Evolutionary conservation across 331 rosid genomes (phyloP).

Genomic region (Cydonia oblonga): DNA sequence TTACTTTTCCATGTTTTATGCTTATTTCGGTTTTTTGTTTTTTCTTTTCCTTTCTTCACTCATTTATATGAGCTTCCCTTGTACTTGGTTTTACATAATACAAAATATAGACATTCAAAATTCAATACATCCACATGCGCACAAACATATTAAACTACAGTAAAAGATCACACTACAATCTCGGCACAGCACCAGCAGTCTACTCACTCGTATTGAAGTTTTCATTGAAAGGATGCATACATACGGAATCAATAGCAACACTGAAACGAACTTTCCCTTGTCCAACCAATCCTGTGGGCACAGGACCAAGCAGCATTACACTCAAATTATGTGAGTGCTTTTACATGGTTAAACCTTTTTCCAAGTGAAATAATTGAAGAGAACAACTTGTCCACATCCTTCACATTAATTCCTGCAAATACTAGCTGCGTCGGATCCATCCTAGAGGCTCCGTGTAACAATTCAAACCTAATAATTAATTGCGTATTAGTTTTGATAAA

Average conservation of each 20-base stretch:
- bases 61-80: no score
- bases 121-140: neutral
- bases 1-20: no score
- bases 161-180: neutral
- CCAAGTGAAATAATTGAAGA: neutral
- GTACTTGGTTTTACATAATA: no score
- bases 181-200: constrained; percentile 1
- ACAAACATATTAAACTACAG: neutral
- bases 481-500: no score
- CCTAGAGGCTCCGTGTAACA: constrained; percentile 23
- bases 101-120: no score
- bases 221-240: neutral
- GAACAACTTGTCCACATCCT: constrained; percentile 1
- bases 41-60: no score
- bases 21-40: no score
- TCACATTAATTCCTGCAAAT: constrained; percentile 9
- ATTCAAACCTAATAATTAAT: constrained; percentile 2
- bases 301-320: neutral
- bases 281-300: constrained; percentile 56
- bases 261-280: constrained; percentile 38
- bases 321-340: neutral
- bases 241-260: constrained; percentile 76
- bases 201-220: neutral
- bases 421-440: constrained; percentile 10
- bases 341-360: neutral